Evolutionary conservation across 108 stramenopile genomes (phyloP).

Genomic region (Cyclotella choctawhatcheeana): DNA sequence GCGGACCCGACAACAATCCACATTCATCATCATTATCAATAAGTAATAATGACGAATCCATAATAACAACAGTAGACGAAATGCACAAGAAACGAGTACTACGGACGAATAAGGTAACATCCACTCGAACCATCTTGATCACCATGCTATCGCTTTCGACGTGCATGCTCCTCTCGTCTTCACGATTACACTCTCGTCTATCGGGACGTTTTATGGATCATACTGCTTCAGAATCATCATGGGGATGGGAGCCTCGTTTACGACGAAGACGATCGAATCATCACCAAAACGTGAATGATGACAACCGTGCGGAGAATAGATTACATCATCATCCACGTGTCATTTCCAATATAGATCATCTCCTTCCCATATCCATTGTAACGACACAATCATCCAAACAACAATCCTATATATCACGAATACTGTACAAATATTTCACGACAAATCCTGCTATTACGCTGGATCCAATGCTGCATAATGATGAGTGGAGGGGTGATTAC

Average conservation of each 20-base stretch:
- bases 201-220: not conserved
- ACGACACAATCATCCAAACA: no score
- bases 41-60: no score
- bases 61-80: no score
- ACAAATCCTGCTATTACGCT: constrained; percentile 1
- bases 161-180: not conserved
- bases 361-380: not conserved
- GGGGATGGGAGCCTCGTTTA: not conserved
- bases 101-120: not conserved
- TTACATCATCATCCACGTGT: not conserved
- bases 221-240: no score
- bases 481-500: constrained; percentile 9
- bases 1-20: no score
- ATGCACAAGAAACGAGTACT: no score
- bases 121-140: not conserved
- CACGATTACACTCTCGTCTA: not conserved
- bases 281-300: no score
- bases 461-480: constrained; percentile 30
- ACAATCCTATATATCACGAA: not conserved
- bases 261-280: no score
- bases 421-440: constrained; percentile 5
- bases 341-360: not conserved
- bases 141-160: not conserved
- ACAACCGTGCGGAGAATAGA: not conserved
- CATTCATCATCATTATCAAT: no score